Conservation (phyloP, 2,329 filamentous ascomycete species). For the Tolypocladium endophyticum region DNA sequence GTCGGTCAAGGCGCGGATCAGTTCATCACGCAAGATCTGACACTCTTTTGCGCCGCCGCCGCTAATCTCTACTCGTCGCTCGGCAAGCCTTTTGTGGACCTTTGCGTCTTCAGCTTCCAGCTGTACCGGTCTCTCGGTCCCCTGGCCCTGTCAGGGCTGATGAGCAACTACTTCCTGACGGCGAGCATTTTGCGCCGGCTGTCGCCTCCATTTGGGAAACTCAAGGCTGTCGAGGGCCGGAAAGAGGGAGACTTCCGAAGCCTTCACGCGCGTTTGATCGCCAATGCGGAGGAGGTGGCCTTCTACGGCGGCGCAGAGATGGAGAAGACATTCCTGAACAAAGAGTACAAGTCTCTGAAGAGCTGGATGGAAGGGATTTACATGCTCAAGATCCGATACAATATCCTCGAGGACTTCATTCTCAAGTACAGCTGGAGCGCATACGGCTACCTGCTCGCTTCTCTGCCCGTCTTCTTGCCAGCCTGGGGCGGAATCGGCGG, state of each 20-base stretch:
- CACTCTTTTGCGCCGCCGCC: conserved; percentile 85
- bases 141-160: conserved; percentile 70
- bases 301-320: conserved; percentile 95
- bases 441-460: conserved; percentile 89
- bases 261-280: conserved; percentile 82
- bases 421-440: conserved; percentile 98
- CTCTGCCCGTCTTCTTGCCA: conserved; percentile 85
- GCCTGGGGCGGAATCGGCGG: conserved; percentile 84
- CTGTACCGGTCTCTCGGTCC: conserved; percentile 86
- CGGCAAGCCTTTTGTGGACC: conserved; percentile 95
- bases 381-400: conserved; percentile 94
- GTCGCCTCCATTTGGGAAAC: conserved; percentile 90
- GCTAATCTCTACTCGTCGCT: conserved; percentile 91
- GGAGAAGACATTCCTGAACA: conserved; percentile 85
- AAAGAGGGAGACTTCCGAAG: conserved; percentile 93
- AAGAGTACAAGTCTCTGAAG: conserved; percentile 85
- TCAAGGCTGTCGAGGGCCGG: conserved; percentile 91
- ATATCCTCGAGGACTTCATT: conserved; percentile 97
- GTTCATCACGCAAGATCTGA: conserved; percentile 95
- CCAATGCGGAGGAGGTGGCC: conserved; percentile 94
- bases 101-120: conserved; percentile 97
- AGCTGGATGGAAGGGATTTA: conserved; percentile 99
- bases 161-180: conserved; percentile 90
- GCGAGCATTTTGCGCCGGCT: conserved; percentile 79
- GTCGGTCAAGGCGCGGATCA: conserved; percentile 89